Evolutionary conservation across 2,329 filamentous ascomycete species (phyloP).

Genomic region (Aspergillus clavatus): DNA sequence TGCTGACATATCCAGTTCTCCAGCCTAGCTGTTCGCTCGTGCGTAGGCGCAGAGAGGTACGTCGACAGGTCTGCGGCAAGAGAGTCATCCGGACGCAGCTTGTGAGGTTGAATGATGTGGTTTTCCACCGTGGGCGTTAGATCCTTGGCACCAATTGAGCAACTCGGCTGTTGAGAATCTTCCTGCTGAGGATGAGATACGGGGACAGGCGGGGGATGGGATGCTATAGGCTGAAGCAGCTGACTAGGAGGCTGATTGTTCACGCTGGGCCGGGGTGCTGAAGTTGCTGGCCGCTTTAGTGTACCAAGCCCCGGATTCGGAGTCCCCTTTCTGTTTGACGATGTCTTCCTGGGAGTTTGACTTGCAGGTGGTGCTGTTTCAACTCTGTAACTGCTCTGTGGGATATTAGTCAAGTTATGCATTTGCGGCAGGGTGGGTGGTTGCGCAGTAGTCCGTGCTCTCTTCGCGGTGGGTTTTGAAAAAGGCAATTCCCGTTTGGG

Average conservation of each 20-base stretch:
- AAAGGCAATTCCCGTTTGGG: conserved; percentile 43
- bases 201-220: not conserved
- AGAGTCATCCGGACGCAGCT: not conserved
- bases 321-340: not conserved
- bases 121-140: not conserved
- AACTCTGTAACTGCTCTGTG: not conserved
- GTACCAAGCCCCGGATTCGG: not conserved
- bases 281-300: not conserved
- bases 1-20: conserved; percentile 41
- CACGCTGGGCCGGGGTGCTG: not conserved
- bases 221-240: not conserved
- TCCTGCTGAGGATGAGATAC: not conserved
- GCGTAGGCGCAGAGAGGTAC: conserved; percentile 27
- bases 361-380: not conserved
- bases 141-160: too few relatives aligned
- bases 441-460: conserved; percentile 2
- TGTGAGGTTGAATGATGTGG: not conserved
- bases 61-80: conserved; percentile 24
- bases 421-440: not conserved
- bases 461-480: conserved; percentile 23
- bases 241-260: not conserved
- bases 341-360: not conserved
- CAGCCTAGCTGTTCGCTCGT: conserved; percentile 31
- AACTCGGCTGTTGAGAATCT: not conserved
- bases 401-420: not conserved